phyloP scores from a whole-genome alignment of 2,329 filamentous ascomycete genomes.

The Paecilomyces variotii region DNA sequence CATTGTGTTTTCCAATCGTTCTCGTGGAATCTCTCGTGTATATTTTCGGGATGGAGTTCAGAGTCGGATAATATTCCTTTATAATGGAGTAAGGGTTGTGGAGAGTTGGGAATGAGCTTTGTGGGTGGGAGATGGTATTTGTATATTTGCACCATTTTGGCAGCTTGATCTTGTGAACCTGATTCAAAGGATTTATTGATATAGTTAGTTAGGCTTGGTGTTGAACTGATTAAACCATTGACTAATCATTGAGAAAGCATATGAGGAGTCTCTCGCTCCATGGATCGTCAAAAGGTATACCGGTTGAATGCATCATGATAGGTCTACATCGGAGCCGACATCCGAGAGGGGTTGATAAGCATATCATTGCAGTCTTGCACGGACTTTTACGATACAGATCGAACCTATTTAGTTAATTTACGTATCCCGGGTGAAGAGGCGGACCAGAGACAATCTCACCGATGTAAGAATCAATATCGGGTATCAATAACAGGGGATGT shows the following conservation, averaged over 20 bases:
- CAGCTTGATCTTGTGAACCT: neutral
- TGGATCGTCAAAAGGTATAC: neutral
- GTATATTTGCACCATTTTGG: conserved; percentile 2
- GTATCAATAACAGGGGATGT: no score
- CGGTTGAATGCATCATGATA: neutral
- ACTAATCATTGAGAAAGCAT: neutral
- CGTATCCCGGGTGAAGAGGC: no score
- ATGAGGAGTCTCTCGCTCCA: neutral
- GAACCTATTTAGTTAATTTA: no score
- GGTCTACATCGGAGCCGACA: neutral
- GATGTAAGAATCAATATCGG: no score
- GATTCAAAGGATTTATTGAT: neutral
- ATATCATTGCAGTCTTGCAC: neutral
- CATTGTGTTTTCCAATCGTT: conserved; percentile 50
- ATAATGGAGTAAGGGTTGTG: conserved; percentile 47
- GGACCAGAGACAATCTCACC: no score
- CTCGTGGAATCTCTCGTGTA: conserved; percentile 38
- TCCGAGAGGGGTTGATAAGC: neutral
- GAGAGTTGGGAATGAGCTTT: conserved; percentile 44
- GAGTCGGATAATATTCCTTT: conserved; percentile 31
- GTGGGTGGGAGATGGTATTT: conserved; percentile 36
- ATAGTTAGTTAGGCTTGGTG: neutral
- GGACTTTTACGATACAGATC: no score
- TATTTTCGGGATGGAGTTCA: conserved; percentile 17
- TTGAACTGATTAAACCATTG: neutral